phyloP scores from a whole-genome alignment of 2,329 filamentous ascomycete genomes.

The Fusarium buxicola region DNA sequence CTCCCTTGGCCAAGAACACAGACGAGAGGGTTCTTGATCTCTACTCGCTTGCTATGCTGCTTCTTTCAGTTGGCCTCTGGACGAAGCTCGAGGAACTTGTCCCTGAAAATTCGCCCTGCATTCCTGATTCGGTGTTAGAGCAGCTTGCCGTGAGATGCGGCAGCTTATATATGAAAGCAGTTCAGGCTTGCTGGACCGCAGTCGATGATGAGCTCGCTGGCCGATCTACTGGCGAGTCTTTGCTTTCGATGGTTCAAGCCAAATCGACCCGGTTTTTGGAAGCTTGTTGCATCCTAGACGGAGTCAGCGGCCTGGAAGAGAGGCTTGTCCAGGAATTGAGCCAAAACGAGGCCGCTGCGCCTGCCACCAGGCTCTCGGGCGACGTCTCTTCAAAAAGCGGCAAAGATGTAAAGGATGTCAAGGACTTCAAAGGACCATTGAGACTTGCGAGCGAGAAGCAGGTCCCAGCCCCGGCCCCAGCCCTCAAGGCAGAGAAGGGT shows the following conservation, averaged over 20 bases:
- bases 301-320: conserved; percentile 67
- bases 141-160: conserved; percentile 76
- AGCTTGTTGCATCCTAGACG: conserved; percentile 70
- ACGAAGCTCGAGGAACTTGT: conserved; percentile 69
- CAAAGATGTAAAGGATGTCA: conserved; percentile 33
- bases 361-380: neutral
- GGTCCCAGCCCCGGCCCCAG: conserved; percentile 5
- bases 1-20: conserved; percentile 60
- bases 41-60: conserved; percentile 78
- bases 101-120: conserved; percentile 58
- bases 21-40: conserved; percentile 73
- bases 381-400: conserved; percentile 9
- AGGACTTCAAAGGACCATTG: conserved; percentile 14
- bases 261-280: conserved; percentile 69
- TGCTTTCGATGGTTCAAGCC: conserved; percentile 65
- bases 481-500: conserved; percentile 8
- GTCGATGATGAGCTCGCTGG: conserved; percentile 71
- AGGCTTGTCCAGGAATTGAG: conserved; percentile 62
- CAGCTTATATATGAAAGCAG: conserved; percentile 79
- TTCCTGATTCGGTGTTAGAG: conserved; percentile 70
- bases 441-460: conserved; percentile 36
- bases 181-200: conserved; percentile 77
- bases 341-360: conserved; percentile 27
- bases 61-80: conserved; percentile 83
- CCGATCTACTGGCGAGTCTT: conserved; percentile 59